Percentiles rank a stretch among this genome's conserved stretches.
These are phyloP conservation scores for Candida albicans DNA, from an alignment of 1,139 yeast species.

Conservation along the genomic window DNA sequence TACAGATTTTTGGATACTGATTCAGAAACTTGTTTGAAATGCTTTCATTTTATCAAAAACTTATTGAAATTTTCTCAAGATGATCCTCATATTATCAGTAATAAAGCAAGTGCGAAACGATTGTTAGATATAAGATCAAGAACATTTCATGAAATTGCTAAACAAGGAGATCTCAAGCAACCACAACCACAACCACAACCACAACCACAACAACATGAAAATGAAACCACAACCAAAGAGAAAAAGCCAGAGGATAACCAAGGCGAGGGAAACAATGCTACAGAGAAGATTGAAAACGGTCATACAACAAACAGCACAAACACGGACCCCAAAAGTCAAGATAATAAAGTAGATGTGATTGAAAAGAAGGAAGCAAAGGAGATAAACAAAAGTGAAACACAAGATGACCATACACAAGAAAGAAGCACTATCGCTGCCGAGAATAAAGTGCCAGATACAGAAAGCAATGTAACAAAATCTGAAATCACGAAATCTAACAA, in stretches of 20 bases:
- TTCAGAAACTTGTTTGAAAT: slow-evolving; percentile 25
- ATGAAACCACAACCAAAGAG: not conserved
- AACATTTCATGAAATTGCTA: not conserved
- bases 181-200: not conserved
- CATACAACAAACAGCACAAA: too few species aligned
- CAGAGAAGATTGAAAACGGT: too few species aligned
- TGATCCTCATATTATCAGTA: slow-evolving; percentile 34
- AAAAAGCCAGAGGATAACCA: not conserved
- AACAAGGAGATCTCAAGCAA: not conserved
- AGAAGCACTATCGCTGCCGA: too few species aligned
- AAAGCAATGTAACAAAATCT: too few species aligned
- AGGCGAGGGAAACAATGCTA: too few species aligned
- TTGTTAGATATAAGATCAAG: slow-evolving; percentile 13
- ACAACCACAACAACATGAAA: not conserved
- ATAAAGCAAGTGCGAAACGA: slow-evolving; percentile 30
- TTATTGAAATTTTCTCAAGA: slow-evolving; percentile 26
- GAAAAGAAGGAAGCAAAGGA: too few species aligned
- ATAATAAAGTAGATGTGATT: too few species aligned
- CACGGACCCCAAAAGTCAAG: too few species aligned
- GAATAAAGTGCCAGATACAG: too few species aligned
- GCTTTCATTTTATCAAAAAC: slow-evolving; percentile 34
- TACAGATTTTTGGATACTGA: slow-evolving; percentile 20
- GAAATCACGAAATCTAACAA: too few species aligned
- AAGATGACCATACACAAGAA: too few species aligned
- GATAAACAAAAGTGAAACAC: too few species aligned